Conservation (phyloP, 78 protist species). For the Monocercomonoides exilis region DNA sequence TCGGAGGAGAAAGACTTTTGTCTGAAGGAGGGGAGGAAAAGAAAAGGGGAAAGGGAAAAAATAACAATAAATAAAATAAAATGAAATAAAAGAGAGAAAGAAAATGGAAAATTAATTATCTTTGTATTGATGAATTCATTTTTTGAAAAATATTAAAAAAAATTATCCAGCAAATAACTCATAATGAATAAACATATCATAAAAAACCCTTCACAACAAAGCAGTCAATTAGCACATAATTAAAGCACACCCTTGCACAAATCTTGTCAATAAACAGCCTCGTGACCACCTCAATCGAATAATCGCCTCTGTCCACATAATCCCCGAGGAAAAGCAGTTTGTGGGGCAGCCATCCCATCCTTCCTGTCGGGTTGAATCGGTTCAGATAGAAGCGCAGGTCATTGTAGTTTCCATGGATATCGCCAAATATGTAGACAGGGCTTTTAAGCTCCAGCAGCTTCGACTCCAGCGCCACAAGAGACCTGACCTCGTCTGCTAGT, state of each 20-base stretch:
- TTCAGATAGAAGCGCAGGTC: not conserved
- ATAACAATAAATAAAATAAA: no score
- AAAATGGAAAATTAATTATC: no score
- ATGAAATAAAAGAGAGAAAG: no score
- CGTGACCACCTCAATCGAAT: not conserved
- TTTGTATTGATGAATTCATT: no score
- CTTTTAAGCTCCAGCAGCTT: not conserved
- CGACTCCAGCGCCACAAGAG: not conserved
- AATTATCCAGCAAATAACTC: no score
- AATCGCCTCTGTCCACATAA: not conserved
- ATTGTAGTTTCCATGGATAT: not conserved
- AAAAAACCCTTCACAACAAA: no score
- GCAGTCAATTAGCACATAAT: no score
- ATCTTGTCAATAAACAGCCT: slow-evolving; percentile 2
- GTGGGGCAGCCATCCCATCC: not conserved
- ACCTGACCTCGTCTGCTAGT: not conserved
- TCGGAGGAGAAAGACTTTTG: not conserved
- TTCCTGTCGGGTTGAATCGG: not conserved
- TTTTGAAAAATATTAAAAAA: no score
- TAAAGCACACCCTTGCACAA: not conserved
- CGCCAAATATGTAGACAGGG: slow-evolving; percentile 1
- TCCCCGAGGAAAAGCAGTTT: slow-evolving; percentile 3
- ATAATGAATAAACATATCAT: no score
- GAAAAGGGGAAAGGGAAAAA: no score
- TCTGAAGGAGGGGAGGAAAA: not conserved